Conservation (phyloP, 75 land plant genomes). For the Isoetes taiwanensis region DNA sequence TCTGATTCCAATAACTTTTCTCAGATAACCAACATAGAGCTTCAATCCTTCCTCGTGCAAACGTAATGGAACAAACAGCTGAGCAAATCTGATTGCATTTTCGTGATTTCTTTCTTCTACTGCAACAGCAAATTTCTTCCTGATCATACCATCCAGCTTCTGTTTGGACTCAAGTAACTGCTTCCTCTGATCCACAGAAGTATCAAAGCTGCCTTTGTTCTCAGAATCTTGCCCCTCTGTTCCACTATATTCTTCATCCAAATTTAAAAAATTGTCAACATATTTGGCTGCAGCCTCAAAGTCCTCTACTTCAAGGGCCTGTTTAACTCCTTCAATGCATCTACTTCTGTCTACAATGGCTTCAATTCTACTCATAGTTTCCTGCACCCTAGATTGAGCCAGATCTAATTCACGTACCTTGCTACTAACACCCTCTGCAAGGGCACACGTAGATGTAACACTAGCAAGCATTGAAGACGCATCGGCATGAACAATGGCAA, state of each 20-base stretch:
- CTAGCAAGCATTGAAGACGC: constrained; percentile 52
- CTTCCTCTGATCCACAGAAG: constrained; percentile 36
- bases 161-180: constrained; percentile 54
- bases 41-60: constrained; percentile 69
- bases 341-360: constrained; percentile 60
- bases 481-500: constrained; percentile 57
- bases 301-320: constrained; percentile 49
- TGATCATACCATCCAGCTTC: constrained; percentile 49
- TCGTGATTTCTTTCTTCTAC: constrained; percentile 64
- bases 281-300: constrained; percentile 53
- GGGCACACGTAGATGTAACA: constrained; percentile 45
- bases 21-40: constrained; percentile 56
- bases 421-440: constrained; percentile 70
- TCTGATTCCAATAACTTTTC: constrained; percentile 51
- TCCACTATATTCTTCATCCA: constrained; percentile 41
- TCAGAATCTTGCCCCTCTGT: constrained; percentile 8
- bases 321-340: constrained; percentile 56
- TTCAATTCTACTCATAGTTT: constrained; percentile 47
- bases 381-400: constrained; percentile 69
- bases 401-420: constrained; percentile 83
- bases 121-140: constrained; percentile 37
- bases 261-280: constrained; percentile 47
- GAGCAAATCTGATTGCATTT: constrained; percentile 43
- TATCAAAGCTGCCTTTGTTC: not conserved
- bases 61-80: constrained; percentile 45